Percentiles rank a stretch among this genome's conserved stretches.
Conservation (phyloP, 495 filamentous ascomycete genomes). For the Sordaria brevicollis region DNA sequence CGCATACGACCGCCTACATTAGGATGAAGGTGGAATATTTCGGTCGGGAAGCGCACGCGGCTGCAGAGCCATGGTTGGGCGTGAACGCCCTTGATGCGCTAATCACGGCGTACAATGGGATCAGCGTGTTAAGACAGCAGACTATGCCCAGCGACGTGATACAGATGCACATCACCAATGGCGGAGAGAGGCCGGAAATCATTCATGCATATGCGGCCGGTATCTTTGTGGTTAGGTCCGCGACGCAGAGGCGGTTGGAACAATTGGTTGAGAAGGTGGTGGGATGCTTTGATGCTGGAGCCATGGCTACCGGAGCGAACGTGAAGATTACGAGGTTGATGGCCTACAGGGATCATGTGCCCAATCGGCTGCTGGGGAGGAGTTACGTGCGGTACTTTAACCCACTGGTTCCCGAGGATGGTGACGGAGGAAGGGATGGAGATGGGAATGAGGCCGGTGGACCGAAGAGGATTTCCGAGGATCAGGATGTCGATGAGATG, state of each 20-base stretch:
- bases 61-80: conserved; percentile 53
- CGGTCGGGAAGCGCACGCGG: conserved; percentile 44
- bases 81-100: conserved; percentile 56
- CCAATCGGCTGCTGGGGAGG: conserved; percentile 47
- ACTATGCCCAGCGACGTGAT: conserved; percentile 51
- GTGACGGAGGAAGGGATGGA: background rate
- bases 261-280: conserved; percentile 40
- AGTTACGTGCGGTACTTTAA: conserved; percentile 45
- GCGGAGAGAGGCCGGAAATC: conserved; percentile 50
- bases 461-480: conserved; percentile 28
- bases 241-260: conserved; percentile 34
- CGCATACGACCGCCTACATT: conserved; percentile 39
- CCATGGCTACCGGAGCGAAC: conserved; percentile 48
- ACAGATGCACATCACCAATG: conserved; percentile 47
- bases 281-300: conserved; percentile 51
- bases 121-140: conserved; percentile 53
- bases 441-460: background rate
- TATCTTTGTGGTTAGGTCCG: conserved; percentile 42
- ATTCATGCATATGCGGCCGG: conserved; percentile 49
- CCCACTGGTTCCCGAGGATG: background rate
- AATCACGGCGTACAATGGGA: conserved; percentile 50
- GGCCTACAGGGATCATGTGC: conserved; percentile 50
- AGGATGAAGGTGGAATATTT: conserved; percentile 41
- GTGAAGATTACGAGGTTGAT: conserved; percentile 34
- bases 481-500: conserved; percentile 36